Evolutionary conservation across 257 asterid species (phyloP).

Genomic region (Solanum medicagineum): DNA sequence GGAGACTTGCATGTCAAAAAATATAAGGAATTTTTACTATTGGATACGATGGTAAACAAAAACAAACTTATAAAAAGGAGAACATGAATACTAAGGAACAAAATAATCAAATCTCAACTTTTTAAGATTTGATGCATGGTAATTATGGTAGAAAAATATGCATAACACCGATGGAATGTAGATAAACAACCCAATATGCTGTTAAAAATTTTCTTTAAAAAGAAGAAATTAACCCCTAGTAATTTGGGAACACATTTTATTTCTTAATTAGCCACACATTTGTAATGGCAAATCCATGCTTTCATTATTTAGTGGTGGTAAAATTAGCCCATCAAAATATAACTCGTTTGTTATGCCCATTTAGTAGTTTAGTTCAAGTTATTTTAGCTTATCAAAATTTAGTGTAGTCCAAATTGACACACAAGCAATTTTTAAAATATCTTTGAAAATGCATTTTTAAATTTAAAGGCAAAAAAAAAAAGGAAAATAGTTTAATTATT

Average conservation of each 20-base stretch:
- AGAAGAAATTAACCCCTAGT: not conserved
- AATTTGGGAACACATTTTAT: not conserved
- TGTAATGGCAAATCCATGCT: not conserved
- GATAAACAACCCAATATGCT: not conserved
- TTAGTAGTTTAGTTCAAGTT: not conserved
- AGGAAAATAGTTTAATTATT: no score
- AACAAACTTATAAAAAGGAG: not conserved
- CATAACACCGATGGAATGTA: not conserved
- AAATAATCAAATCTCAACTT: not conserved
- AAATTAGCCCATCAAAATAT: not conserved
- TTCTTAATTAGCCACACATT: not conserved
- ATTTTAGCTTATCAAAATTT: no score
- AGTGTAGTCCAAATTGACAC: no score
- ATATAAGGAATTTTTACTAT: not conserved
- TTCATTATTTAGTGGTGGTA: not conserved
- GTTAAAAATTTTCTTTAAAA: not conserved
- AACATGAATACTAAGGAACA: not conserved
- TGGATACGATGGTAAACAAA: not conserved
- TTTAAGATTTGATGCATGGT: not conserved
- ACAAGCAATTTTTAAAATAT: no score
- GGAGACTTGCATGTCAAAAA: not conserved
- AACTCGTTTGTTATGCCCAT: not conserved
- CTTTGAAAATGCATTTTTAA: no score
- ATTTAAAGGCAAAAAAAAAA: no score
- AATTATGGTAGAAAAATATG: not conserved